phyloP scores from a whole-genome alignment of 2,329 filamentous ascomycete genomes.

The Fusarium bactridioides region DNA sequence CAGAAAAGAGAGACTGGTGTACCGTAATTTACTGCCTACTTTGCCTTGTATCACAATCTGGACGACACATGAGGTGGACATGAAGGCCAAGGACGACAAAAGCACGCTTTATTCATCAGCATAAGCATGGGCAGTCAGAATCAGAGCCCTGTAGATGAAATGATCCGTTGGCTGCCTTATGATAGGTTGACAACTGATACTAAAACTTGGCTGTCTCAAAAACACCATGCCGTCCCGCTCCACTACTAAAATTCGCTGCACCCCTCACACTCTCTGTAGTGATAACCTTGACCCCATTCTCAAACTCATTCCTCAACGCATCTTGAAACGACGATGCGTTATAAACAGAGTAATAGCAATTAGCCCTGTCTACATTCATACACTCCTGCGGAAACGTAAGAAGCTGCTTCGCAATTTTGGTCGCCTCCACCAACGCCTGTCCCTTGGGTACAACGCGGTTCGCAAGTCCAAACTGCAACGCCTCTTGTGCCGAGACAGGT shows the following conservation, averaged over 20 bases:
- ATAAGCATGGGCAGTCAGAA: too few species aligned
- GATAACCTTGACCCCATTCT: neutral
- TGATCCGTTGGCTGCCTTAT: neutral
- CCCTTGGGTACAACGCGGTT: constrained; percentile 4
- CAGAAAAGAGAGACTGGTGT: neutral
- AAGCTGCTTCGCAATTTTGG: constrained; percentile 14
- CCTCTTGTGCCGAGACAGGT: neutral
- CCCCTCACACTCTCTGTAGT: constrained; percentile 2
- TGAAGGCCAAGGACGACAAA: neutral
- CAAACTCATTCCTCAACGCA: constrained; percentile 16
- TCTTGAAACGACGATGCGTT: constrained; percentile 1
- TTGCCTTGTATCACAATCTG: neutral
- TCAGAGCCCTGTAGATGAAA: too few species aligned
- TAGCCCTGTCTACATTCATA: constrained; percentile 1
- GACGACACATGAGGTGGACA: neutral
- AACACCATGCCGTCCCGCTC: neutral
- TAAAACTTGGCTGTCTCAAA: constrained; percentile 1
- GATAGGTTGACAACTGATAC: accelerated
- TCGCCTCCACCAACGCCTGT: constrained; percentile 1
- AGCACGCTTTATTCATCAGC: accelerated
- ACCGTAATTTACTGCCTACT: neutral
- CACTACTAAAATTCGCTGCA: neutral
- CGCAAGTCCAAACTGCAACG: constrained; percentile 8
- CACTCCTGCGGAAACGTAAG: constrained; percentile 2
- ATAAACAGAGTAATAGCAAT: constrained; percentile 3